Base-by-base conservation (phyloP, 2,329 filamentous ascomycete species). In the Botrytis elliptica region DNA sequence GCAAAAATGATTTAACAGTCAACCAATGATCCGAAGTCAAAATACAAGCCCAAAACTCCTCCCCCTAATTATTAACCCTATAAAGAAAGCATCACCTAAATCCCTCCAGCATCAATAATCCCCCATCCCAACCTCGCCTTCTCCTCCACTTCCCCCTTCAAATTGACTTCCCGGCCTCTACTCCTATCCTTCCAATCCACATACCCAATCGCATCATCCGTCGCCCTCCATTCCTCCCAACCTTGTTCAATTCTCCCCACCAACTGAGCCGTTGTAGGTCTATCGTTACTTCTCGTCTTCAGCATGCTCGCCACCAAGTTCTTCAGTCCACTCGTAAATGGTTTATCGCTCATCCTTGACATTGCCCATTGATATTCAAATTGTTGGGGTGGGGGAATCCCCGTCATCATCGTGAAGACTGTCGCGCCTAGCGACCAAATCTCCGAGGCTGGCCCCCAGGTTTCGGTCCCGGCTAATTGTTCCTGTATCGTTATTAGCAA, bases 351-450 rank as follows among this genome's bases (percentile, higher is more conserved):
- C 76, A 80, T 76, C 0, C 78, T 75, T 0, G 78, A 79, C 40
- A 79, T 76, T n/a, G 76, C 74, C 77, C 76, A 78, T 25, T 77
- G 57, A 52, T 79, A 78, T 16, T 75, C 67, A 33, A 75, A 77
- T 52, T 73, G 64, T 20, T 77, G 71, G 3, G 79, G 76, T 1
- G 79, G 79, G 9, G 79, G 77, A 10, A 79, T 79, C 4, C 79
- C 79, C 1, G 78, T 79, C 79, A 80, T 80, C 79, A 81, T 81
- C 0, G 72, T 74, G 70, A 78, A 81, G 65, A 81, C 59, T 3
- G 77, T 76, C 29, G 79, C 79, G 2, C 79, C 79, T 2, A 81
- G 70, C 8, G 76, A 70, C 76, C 76, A 81, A 49, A 80, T 76
- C 64, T 80, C 79, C 4, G 75, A 73, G 6, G 75, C 52, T 14